Evolutionary conservation across 2,329 filamentous ascomycete genomes (phyloP), one percentile per base, ranked within the genome.

Genomic region (Huntiella moniliformis): DNA sequence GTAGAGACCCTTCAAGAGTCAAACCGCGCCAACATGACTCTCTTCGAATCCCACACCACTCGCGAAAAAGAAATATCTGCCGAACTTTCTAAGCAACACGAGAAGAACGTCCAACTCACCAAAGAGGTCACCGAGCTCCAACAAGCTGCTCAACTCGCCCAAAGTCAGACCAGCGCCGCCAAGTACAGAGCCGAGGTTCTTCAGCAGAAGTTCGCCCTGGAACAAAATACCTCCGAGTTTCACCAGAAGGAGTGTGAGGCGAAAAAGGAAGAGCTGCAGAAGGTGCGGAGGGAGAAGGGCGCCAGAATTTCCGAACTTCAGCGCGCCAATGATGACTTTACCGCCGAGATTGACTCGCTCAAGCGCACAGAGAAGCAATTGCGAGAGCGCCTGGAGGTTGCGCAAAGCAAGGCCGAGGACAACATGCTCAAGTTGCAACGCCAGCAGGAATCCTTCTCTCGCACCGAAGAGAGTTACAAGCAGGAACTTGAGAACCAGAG

Each of bases 271-370:
- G 91, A 98, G 58, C 77, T 85, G 41, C 73, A 88, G 53, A 94
- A 87, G 57, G 88, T 82, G 61, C 77, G 91, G 52, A 96, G 94
- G 58, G 91, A 98, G 58, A 96, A 95, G 68, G 83, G 83, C 51
- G 79, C 85, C 1, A 81, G 83, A 35, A 84, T 96, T 54, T 74
- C 86, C 6, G 83, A 92, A 56, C 73, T 98, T 22, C 83, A 95
- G 61, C 82, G 86, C 45, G 75, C 82, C 50, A 82, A 88, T 53
- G 88, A 96, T 54, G 91, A 98, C 53, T 76, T 81, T 38, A 78
- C 73, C 52, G 79, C 82, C 15, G 79, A 73, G 31, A 71, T 86
- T 44, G 85, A 94, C 46, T 73, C 80, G 7, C 65, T 93, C 16
- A 80, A 81, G 56, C 79, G 82, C 35, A 82, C 77, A 35, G 87